Evolutionary conservation across 179 eudicot species (phyloP).

Genomic region (Patellifolia procumbens): DNA sequence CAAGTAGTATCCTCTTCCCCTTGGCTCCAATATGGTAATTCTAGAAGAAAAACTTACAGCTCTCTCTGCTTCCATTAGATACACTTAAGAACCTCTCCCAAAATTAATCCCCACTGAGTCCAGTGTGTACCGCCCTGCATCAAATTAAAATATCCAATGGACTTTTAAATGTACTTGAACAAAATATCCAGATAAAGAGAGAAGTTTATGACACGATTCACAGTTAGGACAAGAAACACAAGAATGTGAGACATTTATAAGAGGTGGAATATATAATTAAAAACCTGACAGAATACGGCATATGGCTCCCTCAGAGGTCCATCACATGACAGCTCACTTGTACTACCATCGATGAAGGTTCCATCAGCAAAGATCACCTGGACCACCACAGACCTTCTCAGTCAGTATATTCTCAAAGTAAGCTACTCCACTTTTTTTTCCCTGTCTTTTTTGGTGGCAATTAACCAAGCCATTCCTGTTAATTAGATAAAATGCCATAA

Average conservation of each 20-base stretch:
- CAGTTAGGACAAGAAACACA: neutral
- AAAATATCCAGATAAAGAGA: neutral
- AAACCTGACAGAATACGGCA: constrained; percentile 89
- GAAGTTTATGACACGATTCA: neutral
- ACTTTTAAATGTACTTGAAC: neutral
- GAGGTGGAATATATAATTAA: neutral
- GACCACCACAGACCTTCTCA: constrained; percentile 18
- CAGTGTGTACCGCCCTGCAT: constrained; percentile 95
- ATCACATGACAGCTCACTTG: constrained; percentile 96
- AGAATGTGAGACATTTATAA: neutral
- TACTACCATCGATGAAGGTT: constrained; percentile 93
- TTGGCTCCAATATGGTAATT: neutral
- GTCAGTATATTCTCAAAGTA: neutral
- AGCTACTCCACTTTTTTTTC: neutral
- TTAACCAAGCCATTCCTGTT: neutral
- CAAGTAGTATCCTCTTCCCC: neutral
- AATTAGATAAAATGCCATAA: neutral
- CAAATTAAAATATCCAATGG: neutral
- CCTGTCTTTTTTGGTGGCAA: neutral
- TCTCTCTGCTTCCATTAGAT: constrained; percentile 27
- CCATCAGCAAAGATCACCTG: constrained; percentile 97
- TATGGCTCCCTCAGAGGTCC: constrained; percentile 92
- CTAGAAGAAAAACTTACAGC: neutral
- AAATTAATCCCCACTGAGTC: constrained; percentile 94
- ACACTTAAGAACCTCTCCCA: constrained; percentile 77